Percentiles rank a stretch among this genome's conserved stretches.
These are phyloP conservation scores for Chimonanthus salicifolius DNA, from an alignment of 164 flowering plant genomes.

Conservation along the genomic window DNA sequence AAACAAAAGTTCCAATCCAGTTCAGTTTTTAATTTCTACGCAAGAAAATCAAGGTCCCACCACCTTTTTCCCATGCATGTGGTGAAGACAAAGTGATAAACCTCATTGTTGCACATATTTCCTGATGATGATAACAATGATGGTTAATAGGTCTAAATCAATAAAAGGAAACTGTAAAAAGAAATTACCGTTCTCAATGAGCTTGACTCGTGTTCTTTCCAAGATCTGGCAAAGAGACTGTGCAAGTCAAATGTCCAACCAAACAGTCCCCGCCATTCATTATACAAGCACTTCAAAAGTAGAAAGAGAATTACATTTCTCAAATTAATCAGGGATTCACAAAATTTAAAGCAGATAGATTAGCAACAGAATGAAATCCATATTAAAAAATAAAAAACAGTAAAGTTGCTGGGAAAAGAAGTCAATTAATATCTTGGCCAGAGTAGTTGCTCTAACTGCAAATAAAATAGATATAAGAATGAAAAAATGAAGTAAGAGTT, in stretches of 20 bases:
- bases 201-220: constrained; percentile 41
- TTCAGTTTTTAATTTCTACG: background rate
- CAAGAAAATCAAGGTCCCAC: background rate
- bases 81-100: background rate
- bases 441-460: background rate
- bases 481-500: background rate
- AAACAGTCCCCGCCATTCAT: constrained; percentile 65
- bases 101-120: background rate
- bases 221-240: constrained; percentile 36
- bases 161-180: background rate
- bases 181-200: constrained; percentile 50
- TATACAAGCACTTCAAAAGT: constrained; percentile 56
- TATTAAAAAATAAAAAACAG: background rate
- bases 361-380: background rate
- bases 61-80: background rate
- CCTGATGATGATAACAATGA: background rate
- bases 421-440: background rate
- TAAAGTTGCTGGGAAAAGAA: background rate
- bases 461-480: background rate
- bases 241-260: constrained; percentile 61
- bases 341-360: background rate
- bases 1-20: background rate
- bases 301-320: constrained; percentile 7
- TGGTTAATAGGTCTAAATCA: background rate
- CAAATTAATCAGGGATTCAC: background rate